Evolutionary conservation across 495 filamentous ascomycete species (phyloP).

Genomic region (Talaromyces thailandensis): DNA sequence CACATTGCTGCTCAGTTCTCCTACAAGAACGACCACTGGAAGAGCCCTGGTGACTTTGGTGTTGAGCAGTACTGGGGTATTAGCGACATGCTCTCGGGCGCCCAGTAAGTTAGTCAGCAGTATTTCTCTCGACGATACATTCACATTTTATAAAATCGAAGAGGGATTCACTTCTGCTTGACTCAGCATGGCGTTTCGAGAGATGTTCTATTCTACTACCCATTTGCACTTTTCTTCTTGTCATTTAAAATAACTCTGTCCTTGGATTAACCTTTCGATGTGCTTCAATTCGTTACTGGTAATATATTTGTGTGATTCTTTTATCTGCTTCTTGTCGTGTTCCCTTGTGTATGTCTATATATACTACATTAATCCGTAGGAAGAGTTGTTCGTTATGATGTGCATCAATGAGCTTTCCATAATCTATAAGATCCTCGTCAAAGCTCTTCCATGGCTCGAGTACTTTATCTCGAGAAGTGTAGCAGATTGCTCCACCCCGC

Average conservation of each 20-base stretch:
- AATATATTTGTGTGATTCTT: background rate
- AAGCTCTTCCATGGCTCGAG: no score
- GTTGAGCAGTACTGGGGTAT: slow-evolving; percentile 77
- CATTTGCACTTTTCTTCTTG: background rate
- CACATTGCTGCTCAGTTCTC: slow-evolving; percentile 67
- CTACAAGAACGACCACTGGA: slow-evolving; percentile 76
- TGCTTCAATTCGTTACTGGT: background rate
- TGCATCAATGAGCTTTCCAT: background rate
- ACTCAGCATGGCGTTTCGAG: slow-evolving; percentile 1
- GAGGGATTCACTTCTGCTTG: background rate
- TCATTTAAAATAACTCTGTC: slow-evolving; percentile 4
- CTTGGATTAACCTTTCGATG: background rate
- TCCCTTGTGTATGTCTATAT: background rate
- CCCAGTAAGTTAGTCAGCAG: slow-evolving; percentile 1
- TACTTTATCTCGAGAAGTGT: no score
- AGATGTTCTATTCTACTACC: background rate
- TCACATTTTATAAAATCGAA: background rate
- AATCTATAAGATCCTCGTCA: no score
- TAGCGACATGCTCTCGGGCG: background rate
- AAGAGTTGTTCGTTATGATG: background rate
- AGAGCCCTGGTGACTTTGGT: slow-evolving; percentile 53
- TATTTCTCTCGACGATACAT: no score
- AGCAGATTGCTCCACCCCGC: no score
- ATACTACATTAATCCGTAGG: background rate
- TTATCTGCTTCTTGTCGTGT: background rate